Evolutionary conservation across 1,284 basidiomycete genomes (phyloP).

Genomic region (Ceratobasidium sp.): DNA sequence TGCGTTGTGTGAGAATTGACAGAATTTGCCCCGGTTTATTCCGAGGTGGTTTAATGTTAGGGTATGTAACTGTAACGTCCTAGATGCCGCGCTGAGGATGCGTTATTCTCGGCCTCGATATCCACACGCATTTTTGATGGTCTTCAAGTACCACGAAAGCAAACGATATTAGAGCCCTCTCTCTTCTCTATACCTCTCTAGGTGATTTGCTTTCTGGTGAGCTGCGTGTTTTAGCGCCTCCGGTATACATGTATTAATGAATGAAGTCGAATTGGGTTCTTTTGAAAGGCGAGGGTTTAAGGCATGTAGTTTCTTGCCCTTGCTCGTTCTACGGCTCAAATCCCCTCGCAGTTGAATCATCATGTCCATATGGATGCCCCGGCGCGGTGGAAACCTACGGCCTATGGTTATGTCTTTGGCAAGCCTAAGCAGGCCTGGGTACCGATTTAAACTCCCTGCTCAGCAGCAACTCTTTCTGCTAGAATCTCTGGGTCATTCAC

Average conservation of each 20-base stretch:
- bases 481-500: conserved; percentile 1
- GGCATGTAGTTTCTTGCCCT: neutral
- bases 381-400: conserved; percentile 15
- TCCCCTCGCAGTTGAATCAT: neutral
- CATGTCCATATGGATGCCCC: conserved; percentile 45
- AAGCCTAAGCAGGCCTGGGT: conserved; percentile 32
- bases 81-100: conserved; percentile 18
- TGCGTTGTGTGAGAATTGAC: conserved; percentile 9
- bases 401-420: conserved; percentile 35
- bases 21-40: conserved; percentile 21
- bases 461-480: conserved; percentile 6
- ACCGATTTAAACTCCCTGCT: conserved; percentile 22
- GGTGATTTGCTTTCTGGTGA: conserved; percentile 2
- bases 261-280: neutral
- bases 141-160: neutral
- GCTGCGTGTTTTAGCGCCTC: neutral
- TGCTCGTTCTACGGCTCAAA: neutral
- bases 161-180: neutral
- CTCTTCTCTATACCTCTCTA: neutral
- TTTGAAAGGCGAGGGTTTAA: conserved; percentile 7
- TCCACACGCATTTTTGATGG: conserved; percentile 5
- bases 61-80: conserved; percentile 8
- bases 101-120: conserved; percentile 25
- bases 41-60: neutral
- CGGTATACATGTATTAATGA: neutral